These are phyloP conservation scores for Linnemannia zychae DNA, from an alignment of 192 early-diverging fungal species.

Conservation along the genomic window DNA sequence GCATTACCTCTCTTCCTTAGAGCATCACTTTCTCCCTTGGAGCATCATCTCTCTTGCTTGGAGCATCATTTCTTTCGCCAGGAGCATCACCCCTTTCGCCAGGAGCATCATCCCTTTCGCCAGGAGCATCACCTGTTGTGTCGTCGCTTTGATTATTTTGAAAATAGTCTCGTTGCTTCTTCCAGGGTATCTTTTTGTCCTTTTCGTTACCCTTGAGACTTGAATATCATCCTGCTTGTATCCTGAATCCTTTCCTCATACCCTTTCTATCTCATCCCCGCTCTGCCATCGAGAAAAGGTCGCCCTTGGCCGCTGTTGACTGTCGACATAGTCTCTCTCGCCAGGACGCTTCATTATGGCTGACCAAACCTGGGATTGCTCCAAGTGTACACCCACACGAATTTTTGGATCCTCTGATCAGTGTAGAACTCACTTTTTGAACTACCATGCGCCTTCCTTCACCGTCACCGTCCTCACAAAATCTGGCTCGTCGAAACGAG, in stretches of 20 bases:
- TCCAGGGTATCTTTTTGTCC: too few relatives aligned
- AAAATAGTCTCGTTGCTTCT: too few relatives aligned
- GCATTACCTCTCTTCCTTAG: not conserved
- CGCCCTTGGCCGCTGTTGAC: too few relatives aligned
- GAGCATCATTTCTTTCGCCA: too few relatives aligned
- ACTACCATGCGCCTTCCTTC: constrained; percentile 11
- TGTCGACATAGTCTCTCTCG: too few relatives aligned
- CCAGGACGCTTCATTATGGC: not conserved
- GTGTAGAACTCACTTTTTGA: not conserved
- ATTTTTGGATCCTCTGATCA: constrained; percentile 11
- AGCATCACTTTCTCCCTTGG: not conserved
- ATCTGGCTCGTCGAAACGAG: constrained; percentile 15
- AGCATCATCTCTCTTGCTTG: not conserved
- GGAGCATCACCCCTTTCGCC: too few relatives aligned
- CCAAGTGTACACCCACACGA: constrained; percentile 22
- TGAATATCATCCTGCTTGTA: not conserved
- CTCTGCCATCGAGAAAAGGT: too few relatives aligned
- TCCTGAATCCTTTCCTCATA: not conserved
- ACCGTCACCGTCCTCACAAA: constrained; percentile 13
- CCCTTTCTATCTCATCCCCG: not conserved
- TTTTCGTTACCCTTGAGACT: too few relatives aligned
- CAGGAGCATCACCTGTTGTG: too few relatives aligned
- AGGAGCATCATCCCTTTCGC: too few relatives aligned
- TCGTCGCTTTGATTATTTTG: too few relatives aligned
- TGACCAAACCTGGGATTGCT: constrained; percentile 9